phyloP scores from a whole-genome alignment of 768 basidiomycete species.

The Suillus occidentalis region DNA sequence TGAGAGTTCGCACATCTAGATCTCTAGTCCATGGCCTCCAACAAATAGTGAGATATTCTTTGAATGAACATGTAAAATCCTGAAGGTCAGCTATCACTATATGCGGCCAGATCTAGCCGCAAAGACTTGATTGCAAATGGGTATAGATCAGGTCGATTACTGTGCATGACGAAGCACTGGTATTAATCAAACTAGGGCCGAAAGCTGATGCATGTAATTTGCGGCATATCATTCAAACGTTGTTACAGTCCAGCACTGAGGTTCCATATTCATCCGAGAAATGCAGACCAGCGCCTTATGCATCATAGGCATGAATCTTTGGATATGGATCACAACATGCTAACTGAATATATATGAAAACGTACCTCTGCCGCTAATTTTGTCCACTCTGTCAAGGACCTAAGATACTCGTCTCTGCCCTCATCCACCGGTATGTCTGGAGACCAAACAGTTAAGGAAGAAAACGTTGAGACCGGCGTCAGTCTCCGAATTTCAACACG shows the following conservation, averaged over 20 bases:
- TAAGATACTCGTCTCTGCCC: slow-evolving; percentile 68
- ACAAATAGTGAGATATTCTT: not conserved
- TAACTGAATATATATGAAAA: slow-evolving; percentile 4
- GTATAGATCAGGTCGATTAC: not conserved
- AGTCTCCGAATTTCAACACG: slow-evolving; percentile 34
- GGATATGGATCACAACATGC: not conserved
- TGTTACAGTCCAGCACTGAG: not conserved
- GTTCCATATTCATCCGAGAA: not conserved
- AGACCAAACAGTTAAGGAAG: slow-evolving; percentile 73
- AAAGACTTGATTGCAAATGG: not conserved
- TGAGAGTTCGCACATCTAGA: not conserved
- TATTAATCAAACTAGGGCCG: not conserved
- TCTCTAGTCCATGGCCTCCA: not conserved
- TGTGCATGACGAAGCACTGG: not conserved
- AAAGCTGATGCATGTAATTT: not conserved
- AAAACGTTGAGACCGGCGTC: slow-evolving; percentile 54
- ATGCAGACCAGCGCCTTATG: not conserved
- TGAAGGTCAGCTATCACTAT: not conserved
- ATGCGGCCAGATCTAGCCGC: not conserved
- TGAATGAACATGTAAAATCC: not conserved
- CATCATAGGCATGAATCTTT: not conserved
- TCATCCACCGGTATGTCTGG: slow-evolving; percentile 72
- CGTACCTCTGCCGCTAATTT: slow-evolving; percentile 60
- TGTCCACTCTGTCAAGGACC: slow-evolving; percentile 72
- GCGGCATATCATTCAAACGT: not conserved